These are phyloP conservation scores for Lagenidium giganteum DNA, from an alignment of 352 stramenopile genomes.

Conservation along the genomic window DNA sequence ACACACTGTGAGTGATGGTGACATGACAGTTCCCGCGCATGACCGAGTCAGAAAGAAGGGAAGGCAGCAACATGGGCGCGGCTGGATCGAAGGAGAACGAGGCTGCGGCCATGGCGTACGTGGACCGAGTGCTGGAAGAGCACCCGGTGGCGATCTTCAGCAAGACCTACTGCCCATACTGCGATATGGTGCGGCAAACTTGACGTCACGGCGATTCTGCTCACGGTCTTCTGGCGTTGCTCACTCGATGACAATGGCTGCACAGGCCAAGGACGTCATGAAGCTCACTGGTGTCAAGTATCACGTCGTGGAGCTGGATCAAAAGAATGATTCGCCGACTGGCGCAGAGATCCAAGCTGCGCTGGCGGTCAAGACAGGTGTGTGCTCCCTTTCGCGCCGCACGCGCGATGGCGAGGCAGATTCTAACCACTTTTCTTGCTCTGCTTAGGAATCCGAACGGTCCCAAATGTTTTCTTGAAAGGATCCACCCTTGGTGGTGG, in stretches of 20 bases:
- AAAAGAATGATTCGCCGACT: constrained; percentile 40
- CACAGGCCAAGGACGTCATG: constrained; percentile 85
- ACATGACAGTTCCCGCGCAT: too few species aligned
- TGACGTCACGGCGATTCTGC: too few species aligned
- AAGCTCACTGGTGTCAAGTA: constrained; percentile 42
- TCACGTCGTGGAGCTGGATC: constrained; percentile 65
- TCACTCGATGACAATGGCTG: background rate
- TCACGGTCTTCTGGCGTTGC: background rate
- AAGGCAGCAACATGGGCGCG: too few species aligned
- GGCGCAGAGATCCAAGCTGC: constrained; percentile 86
- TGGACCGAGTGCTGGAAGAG: constrained; percentile 39
- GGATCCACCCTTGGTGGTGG: constrained; percentile 92
- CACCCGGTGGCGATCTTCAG: constrained; percentile 82
- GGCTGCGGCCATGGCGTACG: constrained; percentile 43
- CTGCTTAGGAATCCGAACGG: constrained; percentile 80
- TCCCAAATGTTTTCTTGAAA: constrained; percentile 97
- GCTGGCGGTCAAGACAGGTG: constrained; percentile 83
- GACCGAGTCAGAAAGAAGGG: too few species aligned
- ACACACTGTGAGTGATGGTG: too few species aligned
- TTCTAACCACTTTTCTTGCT: too few species aligned
- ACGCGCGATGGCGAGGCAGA: too few species aligned
- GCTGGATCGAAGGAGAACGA: constrained; percentile 41
- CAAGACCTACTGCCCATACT: constrained; percentile 95
- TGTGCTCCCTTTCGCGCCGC: background rate
- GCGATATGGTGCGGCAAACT: constrained; percentile 36